Evolutionary conservation across 176 grass and related monocot species (phyloP), one percentile per base, ranked within the genome.

Genomic region (Hordeum marinum): DNA sequence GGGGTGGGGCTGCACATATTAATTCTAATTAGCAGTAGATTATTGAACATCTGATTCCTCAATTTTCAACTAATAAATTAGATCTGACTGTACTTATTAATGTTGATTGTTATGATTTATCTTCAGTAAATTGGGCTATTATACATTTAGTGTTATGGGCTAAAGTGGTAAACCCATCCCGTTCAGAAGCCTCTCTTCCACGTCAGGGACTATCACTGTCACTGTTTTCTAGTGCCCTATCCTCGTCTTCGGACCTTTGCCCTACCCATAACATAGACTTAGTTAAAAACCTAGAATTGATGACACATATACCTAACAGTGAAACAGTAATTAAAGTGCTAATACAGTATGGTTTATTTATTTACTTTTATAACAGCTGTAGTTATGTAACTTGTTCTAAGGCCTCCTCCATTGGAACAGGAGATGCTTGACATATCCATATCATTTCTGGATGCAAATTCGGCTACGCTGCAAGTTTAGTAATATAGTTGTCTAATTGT

Each of bases 1-100:
- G 43, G 52, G 52, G 61, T 72, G 55, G 73, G 63, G 34, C 25
- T 83, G 43, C 18, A 73, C 57, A 73, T 83, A 43, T 65, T 64
- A 80, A 18, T 8, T 11, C 18, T 31, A 65, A 58, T 83, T 71
- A 46, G 29, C 25, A 39, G 58, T 59, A 37, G 25, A 25, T 59
- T 25, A 63, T 55, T 63, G 72, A 45, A 57, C 57, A 74, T 63
- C 15, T 17, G 39, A 65, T 65, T 46, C 17, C 24, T 25, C 26
- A 21, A 62, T 70, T 45, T 48, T 77, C 50, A 77, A 90, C 6
- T 82, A 78, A 55, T 41, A 64, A 82, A 63, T 63, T 41, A 62
- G 24, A 52, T 57, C 64, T 7, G 9, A 46, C 40, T 45, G 24
- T 63, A 72, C 17, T 64, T 17, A 78, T 20, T 32, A 70, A 85